Evolutionary conservation across 495 filamentous ascomycete genomes (phyloP).

Genomic region (Penicillium nucicola): DNA sequence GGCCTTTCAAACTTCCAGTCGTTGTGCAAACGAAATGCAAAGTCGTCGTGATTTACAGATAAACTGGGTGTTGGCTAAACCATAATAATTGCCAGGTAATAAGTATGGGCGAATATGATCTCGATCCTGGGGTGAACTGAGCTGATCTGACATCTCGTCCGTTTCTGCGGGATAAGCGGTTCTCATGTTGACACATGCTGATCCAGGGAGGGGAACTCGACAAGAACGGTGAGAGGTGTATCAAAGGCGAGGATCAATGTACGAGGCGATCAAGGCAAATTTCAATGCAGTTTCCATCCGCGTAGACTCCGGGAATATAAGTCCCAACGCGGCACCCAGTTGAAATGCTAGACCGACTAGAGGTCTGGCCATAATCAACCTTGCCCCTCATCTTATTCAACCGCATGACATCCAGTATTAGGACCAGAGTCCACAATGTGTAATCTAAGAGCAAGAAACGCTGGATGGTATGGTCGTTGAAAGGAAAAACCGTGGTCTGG

Average conservation of each 20-base stretch:
- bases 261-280: conserved; percentile 1
- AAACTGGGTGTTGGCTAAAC: conserved; percentile 1
- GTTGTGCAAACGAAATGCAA: too few relatives aligned
- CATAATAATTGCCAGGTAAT: not conserved
- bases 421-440: not conserved
- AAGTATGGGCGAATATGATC: not conserved
- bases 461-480: not conserved
- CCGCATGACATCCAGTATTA: not conserved
- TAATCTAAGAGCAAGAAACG: conserved; percentile 1
- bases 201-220: not conserved
- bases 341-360: conserved; percentile 2
- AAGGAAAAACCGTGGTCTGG: not conserved
- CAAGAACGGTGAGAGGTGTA: not conserved
- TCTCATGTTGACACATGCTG: not conserved
- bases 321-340: not conserved
- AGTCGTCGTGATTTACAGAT: conserved; percentile 13
- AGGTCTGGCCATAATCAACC: not conserved
- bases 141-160: not conserved
- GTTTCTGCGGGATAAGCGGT: not conserved
- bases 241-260: not conserved
- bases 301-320: not conserved
- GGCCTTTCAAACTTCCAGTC: too few relatives aligned
- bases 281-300: not conserved
- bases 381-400: not conserved
- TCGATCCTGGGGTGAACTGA: not conserved